A percentile compares a stretch with the other conserved stretches of the same genome.
These are phyloP conservation scores for Exophiala bonariae DNA, from an alignment of 2,329 filamentous ascomycete genomes.

Conservation along the genomic window DNA sequence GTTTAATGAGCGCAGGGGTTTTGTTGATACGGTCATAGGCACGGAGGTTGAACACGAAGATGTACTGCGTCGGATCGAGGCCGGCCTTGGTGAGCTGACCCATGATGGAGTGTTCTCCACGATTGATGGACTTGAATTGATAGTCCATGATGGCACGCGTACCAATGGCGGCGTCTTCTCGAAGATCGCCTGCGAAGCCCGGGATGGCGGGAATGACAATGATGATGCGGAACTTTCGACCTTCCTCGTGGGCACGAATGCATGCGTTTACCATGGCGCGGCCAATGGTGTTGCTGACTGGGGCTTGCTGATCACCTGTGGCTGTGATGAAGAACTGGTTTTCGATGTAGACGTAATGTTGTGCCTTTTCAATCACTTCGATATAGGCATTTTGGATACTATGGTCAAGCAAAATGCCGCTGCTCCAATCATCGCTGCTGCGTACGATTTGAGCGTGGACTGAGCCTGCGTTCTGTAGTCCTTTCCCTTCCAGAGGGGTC, in stretches of 20 bases:
- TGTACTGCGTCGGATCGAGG: conserved; percentile 57
- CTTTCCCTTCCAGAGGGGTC: conserved; percentile 66
- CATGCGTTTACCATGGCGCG: conserved; percentile 87
- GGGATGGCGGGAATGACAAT: conserved; percentile 88
- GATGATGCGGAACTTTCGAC: conserved; percentile 86
- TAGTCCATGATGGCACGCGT: conserved; percentile 98
- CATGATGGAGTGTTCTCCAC: conserved; percentile 88
- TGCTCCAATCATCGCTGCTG: conserved; percentile 91
- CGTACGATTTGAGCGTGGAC: conserved; percentile 83
- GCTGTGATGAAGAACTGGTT: conserved; percentile 99
- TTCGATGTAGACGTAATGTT: conserved; percentile 96
- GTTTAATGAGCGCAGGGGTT: conserved; percentile 69
- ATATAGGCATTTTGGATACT: conserved; percentile 86
- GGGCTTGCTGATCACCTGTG: conserved; percentile 81
- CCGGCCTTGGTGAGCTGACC: conserved; percentile 61
- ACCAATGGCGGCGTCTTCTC: conserved; percentile 77
- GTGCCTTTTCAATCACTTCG: conserved; percentile 79
- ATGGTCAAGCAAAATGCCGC: conserved; percentile 79
- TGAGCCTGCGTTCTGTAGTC: conserved; percentile 65
- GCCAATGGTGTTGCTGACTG: conserved; percentile 86
- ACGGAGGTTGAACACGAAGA: conserved; percentile 92
- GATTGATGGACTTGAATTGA: conserved; percentile 93
- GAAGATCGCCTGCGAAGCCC: conserved; percentile 88
- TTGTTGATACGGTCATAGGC: conserved; percentile 91
- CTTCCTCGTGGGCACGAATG: conserved; percentile 75